phyloP scores from a whole-genome alignment of 345 rosid genomes.

The Salix koriyanagi region DNA sequence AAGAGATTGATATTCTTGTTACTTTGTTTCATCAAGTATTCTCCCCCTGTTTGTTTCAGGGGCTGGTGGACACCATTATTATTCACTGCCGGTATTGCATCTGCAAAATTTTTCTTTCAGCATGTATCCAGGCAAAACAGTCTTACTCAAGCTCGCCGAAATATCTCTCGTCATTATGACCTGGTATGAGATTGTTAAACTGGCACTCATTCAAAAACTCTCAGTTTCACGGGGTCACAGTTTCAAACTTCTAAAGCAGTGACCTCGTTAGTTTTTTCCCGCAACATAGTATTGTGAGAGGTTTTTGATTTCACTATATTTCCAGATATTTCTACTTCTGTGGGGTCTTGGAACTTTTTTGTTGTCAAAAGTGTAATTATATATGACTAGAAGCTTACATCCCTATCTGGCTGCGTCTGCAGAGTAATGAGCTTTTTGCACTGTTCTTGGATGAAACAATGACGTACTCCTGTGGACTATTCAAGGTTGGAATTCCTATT shows the following conservation, averaged over 20 bases:
- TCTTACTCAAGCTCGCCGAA: constrained; percentile 87
- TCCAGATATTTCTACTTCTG: no score
- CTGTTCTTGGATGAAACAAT: constrained; percentile 82
- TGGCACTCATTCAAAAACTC: no score
- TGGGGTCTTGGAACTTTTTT: neutral
- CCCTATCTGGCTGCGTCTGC: neutral
- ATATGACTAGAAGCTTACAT: neutral
- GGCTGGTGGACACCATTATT: constrained; percentile 98
- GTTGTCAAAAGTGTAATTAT: neutral
- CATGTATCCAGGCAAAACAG: constrained; percentile 75
- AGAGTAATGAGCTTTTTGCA: constrained; percentile 83
- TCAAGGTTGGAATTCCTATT: constrained; percentile 47
- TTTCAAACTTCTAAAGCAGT: no score
- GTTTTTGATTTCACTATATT: neutral
- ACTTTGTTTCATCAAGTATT: neutral
- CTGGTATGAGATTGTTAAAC: constrained; percentile 39
- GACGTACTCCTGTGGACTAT: constrained; percentile 82
- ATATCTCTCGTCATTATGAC: constrained; percentile 86
- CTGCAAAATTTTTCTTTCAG: constrained; percentile 67
- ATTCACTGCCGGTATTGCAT: constrained; percentile 64
- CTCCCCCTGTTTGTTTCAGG: constrained; percentile 27
- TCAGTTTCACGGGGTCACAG: neutral
- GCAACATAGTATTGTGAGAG: neutral
- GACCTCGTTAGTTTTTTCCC: neutral
- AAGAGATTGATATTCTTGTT: neutral